Conservation (phyloP, 2,329 filamentous ascomycete genomes). For the Penicillium glabrum region DNA sequence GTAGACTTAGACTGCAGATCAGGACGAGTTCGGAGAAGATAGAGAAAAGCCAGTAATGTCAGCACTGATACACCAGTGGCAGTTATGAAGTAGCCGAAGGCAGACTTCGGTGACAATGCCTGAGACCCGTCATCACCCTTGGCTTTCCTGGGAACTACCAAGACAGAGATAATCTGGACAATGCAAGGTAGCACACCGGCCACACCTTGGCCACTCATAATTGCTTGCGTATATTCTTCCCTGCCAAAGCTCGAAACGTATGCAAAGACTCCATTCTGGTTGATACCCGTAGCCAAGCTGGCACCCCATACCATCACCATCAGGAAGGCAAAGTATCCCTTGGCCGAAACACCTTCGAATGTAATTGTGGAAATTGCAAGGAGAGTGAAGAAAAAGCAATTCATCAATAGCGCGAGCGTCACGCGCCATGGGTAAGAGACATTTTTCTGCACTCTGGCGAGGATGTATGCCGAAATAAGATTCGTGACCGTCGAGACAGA, state of each 20-base stretch:
- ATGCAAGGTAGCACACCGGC: conserved; percentile 87
- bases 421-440: conserved; percentile 91
- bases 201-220: conserved; percentile 92
- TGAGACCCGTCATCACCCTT: conserved; percentile 35
- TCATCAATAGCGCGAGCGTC: conserved; percentile 71
- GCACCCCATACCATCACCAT: conserved; percentile 79
- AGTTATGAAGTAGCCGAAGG: conserved; percentile 88
- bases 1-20: conserved; percentile 2
- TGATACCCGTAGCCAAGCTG: conserved; percentile 76
- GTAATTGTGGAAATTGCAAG: conserved; percentile 76
- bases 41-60: conserved; percentile 71
- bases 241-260: conserved; percentile 84
- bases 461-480: conserved; percentile 69
- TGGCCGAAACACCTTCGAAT: conserved; percentile 62
- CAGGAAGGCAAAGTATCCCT: conserved; percentile 75
- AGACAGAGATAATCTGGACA: conserved; percentile 80
- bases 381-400: conserved; percentile 72
- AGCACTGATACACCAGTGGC: conserved; percentile 73
- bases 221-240: conserved; percentile 88
- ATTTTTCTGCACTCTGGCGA: conserved; percentile 75
- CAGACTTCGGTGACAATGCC: conserved; percentile 64
- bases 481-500: conserved; percentile 85
- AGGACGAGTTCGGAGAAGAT: conserved; percentile 60
- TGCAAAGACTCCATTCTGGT: conserved; percentile 92
- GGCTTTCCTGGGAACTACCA: conserved; percentile 58